phyloP scores from a whole-genome alignment of 768 basidiomycete species.

The Suillus subalutaceus region DNA sequence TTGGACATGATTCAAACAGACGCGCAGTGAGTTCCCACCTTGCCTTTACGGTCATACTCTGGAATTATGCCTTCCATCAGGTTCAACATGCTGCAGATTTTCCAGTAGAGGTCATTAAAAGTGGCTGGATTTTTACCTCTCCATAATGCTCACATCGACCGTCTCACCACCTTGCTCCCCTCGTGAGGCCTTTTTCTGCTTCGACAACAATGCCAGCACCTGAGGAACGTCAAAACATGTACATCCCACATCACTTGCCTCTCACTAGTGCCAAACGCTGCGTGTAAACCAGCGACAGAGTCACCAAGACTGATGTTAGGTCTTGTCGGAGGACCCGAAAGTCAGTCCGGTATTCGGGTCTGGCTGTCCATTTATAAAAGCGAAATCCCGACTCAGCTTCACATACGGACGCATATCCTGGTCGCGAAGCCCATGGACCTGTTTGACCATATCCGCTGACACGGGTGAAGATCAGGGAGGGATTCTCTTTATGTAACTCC shows the following conservation, averaged over 20 bases:
- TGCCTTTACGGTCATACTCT: conserved; percentile 72
- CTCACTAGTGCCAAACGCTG: conserved; percentile 71
- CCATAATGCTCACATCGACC: conserved; percentile 78
- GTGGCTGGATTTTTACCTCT: conserved; percentile 46
- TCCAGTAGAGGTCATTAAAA: background rate
- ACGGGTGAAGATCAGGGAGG: conserved; percentile 88
- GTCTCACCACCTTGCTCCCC: conserved; percentile 46
- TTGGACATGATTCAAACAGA: background rate
- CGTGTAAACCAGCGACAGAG: conserved; percentile 71
- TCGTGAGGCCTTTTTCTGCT: conserved; percentile 36
- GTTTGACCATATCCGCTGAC: conserved; percentile 79
- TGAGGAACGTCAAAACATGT: conserved; percentile 21
- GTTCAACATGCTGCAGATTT: conserved; percentile 61
- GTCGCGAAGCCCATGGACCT: conserved; percentile 70
- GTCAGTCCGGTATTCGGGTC: conserved; percentile 52
- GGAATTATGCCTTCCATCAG: conserved; percentile 79
- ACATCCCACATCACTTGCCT: conserved; percentile 14
- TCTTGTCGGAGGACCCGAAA: conserved; percentile 65
- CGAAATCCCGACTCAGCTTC: conserved; percentile 78
- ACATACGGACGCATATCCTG: conserved; percentile 75
- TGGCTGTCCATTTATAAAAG: conserved; percentile 69
- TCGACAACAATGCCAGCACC: conserved; percentile 64
- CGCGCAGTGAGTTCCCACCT: conserved; percentile 37
- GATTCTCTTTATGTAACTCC: conserved; percentile 71
- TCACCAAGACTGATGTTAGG: conserved; percentile 77